A percentile compares a stretch with the other conserved stretches of the same genome.
phyloP scores from a whole-genome alignment of 768 basidiomycete genomes.

The Podaxis sp. region DNA sequence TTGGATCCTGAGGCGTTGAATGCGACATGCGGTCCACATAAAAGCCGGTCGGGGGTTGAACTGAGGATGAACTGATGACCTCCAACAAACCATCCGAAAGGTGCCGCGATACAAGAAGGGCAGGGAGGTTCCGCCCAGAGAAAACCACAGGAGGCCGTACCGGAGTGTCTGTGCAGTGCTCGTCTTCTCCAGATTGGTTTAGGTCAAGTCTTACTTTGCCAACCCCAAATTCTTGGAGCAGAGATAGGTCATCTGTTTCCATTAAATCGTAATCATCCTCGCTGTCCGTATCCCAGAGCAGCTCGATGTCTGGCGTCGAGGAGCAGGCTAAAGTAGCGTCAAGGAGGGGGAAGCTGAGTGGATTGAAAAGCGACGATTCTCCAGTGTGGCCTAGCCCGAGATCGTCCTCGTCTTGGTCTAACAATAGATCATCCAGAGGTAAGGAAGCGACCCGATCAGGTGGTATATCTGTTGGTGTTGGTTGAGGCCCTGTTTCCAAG shows the following conservation, averaged over 20 bases:
- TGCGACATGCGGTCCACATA: neutral
- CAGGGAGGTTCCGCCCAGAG: neutral
- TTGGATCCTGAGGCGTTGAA: neutral
- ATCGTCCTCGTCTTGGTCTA: constrained; percentile 3
- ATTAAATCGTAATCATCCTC: neutral
- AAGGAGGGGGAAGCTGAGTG: neutral
- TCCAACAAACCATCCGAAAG: neutral
- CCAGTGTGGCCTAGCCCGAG: neutral
- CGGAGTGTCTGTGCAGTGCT: neutral
- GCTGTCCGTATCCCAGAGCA: constrained; percentile 7
- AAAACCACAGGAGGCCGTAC: neutral
- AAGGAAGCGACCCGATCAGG: neutral
- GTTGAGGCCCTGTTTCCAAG: constrained; percentile 1
- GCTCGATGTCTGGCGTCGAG: neutral
- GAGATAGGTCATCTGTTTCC: neutral
- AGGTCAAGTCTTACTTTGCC: neutral
- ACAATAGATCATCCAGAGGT: neutral
- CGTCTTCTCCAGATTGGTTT: constrained; percentile 1
- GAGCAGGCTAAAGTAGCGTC: neutral
- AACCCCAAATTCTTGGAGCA: neutral
- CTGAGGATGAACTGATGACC: neutral
- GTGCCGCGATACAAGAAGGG: neutral
- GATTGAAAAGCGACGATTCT: neutral
- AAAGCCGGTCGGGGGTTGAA: neutral
- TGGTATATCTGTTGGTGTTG: neutral